Base-by-base conservation (phyloP, 495 filamentous ascomycete species). In the Aspergillus diversus region DNA sequence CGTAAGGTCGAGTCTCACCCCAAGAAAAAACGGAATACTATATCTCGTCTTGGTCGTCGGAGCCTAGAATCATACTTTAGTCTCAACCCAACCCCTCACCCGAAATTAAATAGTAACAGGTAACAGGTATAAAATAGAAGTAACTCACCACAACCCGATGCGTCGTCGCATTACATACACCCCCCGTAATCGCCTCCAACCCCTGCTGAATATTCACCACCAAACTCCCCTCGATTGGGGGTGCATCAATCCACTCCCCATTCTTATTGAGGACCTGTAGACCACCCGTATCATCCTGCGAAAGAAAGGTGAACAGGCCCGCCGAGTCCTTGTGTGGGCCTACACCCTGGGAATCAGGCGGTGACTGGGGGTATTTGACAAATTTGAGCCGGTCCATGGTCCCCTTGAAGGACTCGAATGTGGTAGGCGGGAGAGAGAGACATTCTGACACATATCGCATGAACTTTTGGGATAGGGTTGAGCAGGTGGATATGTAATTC, bases 21-120 rank as follows among this genome's bases (percentile, higher is more conserved):
- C 92, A 62, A 96, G 90, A 76, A 97, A 97, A 77, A 96, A 97
- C 0, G 93, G 93, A 55, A 97, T 90, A 43, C 85, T 89, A 70
- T 87, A 95, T 54, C 93, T 77, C 9, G 92, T 86, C 35, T 60
- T 66, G 1, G 67, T 69, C 0, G 73, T 78, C 0, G 77, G 77
- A 0, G 77, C 75, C 77, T 78, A 21, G 0, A 4, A 5, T 7
- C 15, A 33, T 54, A 64, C 56, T 43, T 33, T 49, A 16, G 15
- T 4, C 89, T 90, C 27, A 47, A 17, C 34, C 31, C 31, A 17
- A 12, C 21, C 21, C 21, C 21, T n/a, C 21, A 27, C 21, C 21
- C n/a, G n/a, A n/a, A n/a, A n/a, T n/a, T n/a, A n/a, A n/a, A n/a
- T n/a, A n/a, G n/a, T n/a, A n/a, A n/a, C n/a, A n/a, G n/a, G n/a